Conservation (phyloP, 108 stramenopile species). For the Cyclotella kingstonii region DNA sequence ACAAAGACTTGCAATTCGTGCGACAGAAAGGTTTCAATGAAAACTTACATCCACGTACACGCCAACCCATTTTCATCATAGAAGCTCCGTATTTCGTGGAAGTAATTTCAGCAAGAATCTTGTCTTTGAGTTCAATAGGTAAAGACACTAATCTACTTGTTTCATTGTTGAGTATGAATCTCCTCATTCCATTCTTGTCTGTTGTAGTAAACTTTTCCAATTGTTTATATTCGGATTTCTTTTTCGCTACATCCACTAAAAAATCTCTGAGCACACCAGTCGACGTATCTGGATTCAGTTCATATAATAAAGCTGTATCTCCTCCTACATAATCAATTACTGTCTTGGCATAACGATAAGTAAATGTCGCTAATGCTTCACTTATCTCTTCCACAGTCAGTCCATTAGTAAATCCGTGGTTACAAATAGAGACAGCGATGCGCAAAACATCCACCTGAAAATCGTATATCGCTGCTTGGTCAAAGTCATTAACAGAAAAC, state of each 20-base stretch:
- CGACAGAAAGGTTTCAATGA: no score
- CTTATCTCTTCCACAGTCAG: slow-evolving; percentile 23
- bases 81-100: slow-evolving; percentile 53
- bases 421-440: slow-evolving; percentile 54
- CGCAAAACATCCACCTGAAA: slow-evolving; percentile 66
- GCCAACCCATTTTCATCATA: slow-evolving; percentile 69
- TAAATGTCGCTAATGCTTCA: slow-evolving; percentile 44
- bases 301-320: slow-evolving; percentile 41
- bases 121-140: slow-evolving; percentile 28
- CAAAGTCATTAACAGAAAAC: slow-evolving; percentile 70
- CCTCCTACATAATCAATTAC: slow-evolving; percentile 53
- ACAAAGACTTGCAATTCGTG: no score
- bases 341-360: slow-evolving; percentile 50
- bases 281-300: slow-evolving; percentile 48
- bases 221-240: slow-evolving; percentile 26
- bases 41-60: slow-evolving; percentile 49
- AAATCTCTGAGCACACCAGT: slow-evolving; percentile 45
- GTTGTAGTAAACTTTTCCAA: slow-evolving; percentile 56
- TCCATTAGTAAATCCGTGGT: slow-evolving; percentile 56
- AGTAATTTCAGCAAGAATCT: slow-evolving; percentile 46
- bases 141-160: slow-evolving; percentile 46
- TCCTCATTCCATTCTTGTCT: slow-evolving; percentile 25
- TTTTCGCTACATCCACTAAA: slow-evolving; percentile 33
- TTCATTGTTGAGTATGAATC: slow-evolving; percentile 24
- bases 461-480: slow-evolving; percentile 67